A percentile compares a stretch with the other conserved stretches of the same genome.
These are phyloP conservation scores for Paragyromitra xinjiangensis DNA, from an alignment of 495 filamentous ascomycete species.

Conservation along the genomic window DNA sequence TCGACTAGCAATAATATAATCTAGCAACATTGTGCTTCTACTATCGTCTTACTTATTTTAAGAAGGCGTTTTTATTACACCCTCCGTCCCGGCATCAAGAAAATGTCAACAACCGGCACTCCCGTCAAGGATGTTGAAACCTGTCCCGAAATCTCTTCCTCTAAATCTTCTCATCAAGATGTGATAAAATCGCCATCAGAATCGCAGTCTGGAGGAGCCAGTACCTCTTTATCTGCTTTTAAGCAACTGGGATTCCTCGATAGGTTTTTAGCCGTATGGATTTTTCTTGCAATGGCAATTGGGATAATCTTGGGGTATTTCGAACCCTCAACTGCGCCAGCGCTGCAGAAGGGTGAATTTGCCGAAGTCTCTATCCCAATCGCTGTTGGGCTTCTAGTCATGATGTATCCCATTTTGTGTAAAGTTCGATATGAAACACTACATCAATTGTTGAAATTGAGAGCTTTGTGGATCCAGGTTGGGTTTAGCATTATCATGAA, in stretches of 20 bases:
- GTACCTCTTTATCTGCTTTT: constrained; percentile 58
- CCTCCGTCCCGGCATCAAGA: not conserved
- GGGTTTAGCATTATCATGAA: constrained; percentile 80
- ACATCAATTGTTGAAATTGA: constrained; percentile 70
- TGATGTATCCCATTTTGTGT: constrained; percentile 97
- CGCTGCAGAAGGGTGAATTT: constrained; percentile 76
- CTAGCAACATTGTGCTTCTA: not conserved
- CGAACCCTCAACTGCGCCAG: constrained; percentile 68
- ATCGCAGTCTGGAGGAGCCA: not conserved
- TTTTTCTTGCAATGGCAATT: constrained; percentile 82
- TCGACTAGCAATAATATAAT: not conserved
- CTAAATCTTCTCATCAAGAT: constrained; percentile 11
- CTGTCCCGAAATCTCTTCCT: not conserved
- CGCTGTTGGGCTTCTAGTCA: constrained; percentile 84
- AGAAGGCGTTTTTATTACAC: not conserved
- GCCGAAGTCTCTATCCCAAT: constrained; percentile 79
- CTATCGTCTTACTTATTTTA: not conserved
- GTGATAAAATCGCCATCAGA: not conserved
- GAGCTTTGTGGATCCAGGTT: constrained; percentile 80
- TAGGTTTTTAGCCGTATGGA: constrained; percentile 83
- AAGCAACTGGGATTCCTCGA: constrained; percentile 73
- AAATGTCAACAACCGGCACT: constrained; percentile 32
- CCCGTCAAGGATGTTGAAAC: constrained; percentile 24
- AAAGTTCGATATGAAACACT: constrained; percentile 87
- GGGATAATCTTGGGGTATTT: constrained; percentile 85